phyloP scores from a whole-genome alignment of 768 basidiomycete species.

The Clitopilus passeckerianus region DNA sequence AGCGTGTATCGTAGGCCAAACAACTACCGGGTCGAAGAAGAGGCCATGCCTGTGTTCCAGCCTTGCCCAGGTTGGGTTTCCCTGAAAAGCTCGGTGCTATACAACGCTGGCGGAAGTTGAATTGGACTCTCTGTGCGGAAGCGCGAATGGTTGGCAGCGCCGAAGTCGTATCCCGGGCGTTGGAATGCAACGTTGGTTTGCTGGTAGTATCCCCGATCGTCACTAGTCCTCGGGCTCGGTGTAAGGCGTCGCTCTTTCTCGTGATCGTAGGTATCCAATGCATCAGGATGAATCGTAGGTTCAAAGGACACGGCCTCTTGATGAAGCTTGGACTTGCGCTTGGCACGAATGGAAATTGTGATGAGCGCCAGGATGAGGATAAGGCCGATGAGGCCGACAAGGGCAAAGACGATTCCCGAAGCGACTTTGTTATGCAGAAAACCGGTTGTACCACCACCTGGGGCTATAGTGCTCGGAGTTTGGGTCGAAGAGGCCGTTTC shows the following conservation, averaged over 20 bases:
- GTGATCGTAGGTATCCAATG: conserved; percentile 13
- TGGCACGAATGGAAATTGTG: conserved; percentile 46
- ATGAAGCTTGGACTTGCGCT: conserved; percentile 32
- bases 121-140: not conserved
- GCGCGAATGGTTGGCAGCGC: conserved; percentile 5
- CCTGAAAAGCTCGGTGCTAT: not conserved
- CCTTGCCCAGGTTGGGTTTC: too few species aligned
- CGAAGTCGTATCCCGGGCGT: conserved; percentile 17
- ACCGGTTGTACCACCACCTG: conserved; percentile 17
- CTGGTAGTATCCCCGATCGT: conserved; percentile 8
- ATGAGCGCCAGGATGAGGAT: conserved; percentile 36
- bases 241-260: conserved; percentile 17
- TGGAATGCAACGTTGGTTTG: conserved; percentile 1
- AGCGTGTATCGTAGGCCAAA: too few species aligned
- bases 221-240: conserved; percentile 23
- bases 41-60: too few species aligned
- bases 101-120: not conserved
- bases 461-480: not conserved
- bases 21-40: too few species aligned
- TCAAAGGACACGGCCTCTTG: conserved; percentile 52
- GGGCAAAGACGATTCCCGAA: conserved; percentile 52
- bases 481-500: conserved; percentile 20
- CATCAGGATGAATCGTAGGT: conserved; percentile 22
- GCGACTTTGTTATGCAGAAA: conserved; percentile 67
- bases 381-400: conserved; percentile 45